Conservation (phyloP, 208 protist genomes). For the Sergeia podlipaevii region DNA sequence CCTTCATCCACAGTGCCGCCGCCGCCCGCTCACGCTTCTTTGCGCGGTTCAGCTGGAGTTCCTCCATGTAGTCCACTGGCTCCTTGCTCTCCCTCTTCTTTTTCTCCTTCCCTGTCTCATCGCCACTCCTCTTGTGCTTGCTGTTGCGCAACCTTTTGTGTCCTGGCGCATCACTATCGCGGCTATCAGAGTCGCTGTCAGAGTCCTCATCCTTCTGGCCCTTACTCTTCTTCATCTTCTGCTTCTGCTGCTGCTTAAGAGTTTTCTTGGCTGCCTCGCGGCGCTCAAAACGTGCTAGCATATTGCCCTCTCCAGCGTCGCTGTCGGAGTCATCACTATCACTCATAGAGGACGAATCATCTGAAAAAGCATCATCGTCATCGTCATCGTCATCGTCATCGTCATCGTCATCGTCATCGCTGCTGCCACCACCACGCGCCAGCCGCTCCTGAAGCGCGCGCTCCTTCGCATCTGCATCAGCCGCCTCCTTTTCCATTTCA, state of each 20-base stretch:
- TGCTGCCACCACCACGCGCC: conserved; percentile 7
- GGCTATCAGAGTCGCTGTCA: conserved; percentile 15
- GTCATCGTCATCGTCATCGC: background rate
- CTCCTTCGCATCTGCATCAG: background rate
- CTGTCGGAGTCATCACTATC: background rate
- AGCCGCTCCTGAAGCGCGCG: background rate
- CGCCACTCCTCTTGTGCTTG: background rate
- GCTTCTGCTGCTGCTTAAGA: no score
- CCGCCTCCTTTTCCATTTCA: conserved; percentile 33
- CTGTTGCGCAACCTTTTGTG: conserved; percentile 3
- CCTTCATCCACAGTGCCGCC: conserved; percentile 82
- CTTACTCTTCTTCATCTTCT: conserved; percentile 3
- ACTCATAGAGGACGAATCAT: no score
- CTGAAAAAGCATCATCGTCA: conserved; percentile 1
- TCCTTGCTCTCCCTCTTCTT: conserved; percentile 3
- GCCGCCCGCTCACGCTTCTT: conserved; percentile 72
- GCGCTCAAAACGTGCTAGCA: background rate
- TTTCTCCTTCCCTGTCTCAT: conserved; percentile 4
- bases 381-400: background rate
- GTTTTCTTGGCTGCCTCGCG: background rate
- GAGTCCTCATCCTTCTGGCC: background rate
- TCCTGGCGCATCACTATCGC: conserved; percentile 1
- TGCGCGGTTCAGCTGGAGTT: conserved; percentile 41
- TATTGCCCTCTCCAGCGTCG: conserved; percentile 3
- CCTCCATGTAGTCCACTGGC: conserved; percentile 31